Evolutionary conservation across 768 basidiomycete genomes (phyloP).

Genomic region (Nidularia sp.): DNA sequence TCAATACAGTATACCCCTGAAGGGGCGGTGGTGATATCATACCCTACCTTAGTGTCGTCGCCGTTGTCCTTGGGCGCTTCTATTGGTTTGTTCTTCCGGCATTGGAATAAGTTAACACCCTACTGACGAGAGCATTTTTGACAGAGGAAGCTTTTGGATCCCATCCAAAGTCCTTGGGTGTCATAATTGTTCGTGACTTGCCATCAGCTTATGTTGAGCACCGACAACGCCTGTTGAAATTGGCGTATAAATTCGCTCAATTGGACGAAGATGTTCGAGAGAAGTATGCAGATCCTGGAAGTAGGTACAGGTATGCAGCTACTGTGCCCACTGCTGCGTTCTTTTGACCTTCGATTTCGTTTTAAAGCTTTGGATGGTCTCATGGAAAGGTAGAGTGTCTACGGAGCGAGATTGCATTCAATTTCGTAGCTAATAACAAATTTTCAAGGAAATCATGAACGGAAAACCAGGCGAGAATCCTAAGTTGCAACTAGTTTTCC

Average conservation of each 20-base stretch:
- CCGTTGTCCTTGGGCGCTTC: conserved; percentile 27
- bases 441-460: conserved; percentile 86
- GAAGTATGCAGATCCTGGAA: conserved; percentile 66
- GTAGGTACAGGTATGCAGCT: conserved; percentile 65
- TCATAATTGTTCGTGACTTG: conserved; percentile 79
- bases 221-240: conserved; percentile 68
- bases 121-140: background rate
- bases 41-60: conserved; percentile 16
- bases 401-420: no score
- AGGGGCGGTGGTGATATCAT: conserved; percentile 25
- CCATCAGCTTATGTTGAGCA: conserved; percentile 60
- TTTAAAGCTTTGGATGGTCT: conserved; percentile 87
- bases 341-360: background rate
- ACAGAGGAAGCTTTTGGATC: conserved; percentile 83
- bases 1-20: conserved; percentile 14
- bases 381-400: conserved; percentile 72
- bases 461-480: conserved; percentile 64
- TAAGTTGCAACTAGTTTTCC: background rate
- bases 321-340: background rate
- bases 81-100: conserved; percentile 45
- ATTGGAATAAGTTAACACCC: background rate
- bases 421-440: background rate
- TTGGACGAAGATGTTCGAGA: conserved; percentile 67
- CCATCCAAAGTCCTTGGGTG: conserved; percentile 68
- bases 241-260: conserved; percentile 73